Base-by-base conservation (phyloP, 1,284 basidiomycete species). In the Rhodotorula sp. region DNA sequence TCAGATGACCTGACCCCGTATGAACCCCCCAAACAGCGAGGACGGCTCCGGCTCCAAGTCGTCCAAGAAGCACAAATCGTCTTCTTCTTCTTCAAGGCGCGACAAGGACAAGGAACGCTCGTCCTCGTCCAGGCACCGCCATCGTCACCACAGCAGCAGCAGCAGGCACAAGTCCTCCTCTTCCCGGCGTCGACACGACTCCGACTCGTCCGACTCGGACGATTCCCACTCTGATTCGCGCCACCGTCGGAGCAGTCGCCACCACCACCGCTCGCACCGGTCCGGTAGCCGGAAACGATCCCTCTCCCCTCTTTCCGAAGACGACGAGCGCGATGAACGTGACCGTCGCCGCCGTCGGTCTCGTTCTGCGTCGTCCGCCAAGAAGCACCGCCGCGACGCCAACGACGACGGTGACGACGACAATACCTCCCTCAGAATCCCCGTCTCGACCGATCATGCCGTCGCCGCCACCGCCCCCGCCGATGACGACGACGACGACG, bases 161-260 rank as follows among this genome's bases (percentile, higher is more conserved):
- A 43, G 38, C 38, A 43, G 38, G 38, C 38, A 43, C 38, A 43
- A 43, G 2, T 43, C 38, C 12, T 43, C 34, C 31, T 84, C 84
- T 5, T 85, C 84, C 78, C 52, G 52, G 84, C 85, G 12, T 84
- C 58, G 61, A 54, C 71, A 66, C 5, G 84, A 79, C 49, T 77
- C 79, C 5, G 68, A 63, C 18, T 72, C 84, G 4, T 43, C 38
- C 38, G 38, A 43, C 38, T 85, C 85, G 60, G 87, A 85, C 63
- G 88, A 88, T 26, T 76, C 77, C 6, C 67, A 62, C 19, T 66
- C 84, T 3, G 86, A 85, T 21, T 47, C 56, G 16, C 19, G 60
- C 7, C 45, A 65, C 23, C 61, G 52, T 5, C 43, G 54, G 6
- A 55, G 55, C 45, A 28, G 45, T 5, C 45, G 38, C 50, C 52